Conservation (phyloP, 2,329 filamentous ascomycete genomes). For the Ophiostoma sp. region DNA sequence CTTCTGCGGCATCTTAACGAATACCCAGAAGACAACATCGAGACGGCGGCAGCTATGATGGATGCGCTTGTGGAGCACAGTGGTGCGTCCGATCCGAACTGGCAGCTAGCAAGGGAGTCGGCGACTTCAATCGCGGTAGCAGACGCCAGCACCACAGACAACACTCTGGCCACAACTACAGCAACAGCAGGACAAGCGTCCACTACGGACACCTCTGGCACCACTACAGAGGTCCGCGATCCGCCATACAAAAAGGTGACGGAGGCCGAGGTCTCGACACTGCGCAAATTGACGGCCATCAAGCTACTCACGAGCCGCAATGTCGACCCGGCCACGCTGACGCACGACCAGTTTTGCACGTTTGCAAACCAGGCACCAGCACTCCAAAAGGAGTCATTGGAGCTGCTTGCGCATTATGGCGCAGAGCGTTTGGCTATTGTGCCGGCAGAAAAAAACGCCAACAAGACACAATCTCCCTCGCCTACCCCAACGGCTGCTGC, state of each 20-base stretch:
- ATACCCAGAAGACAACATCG: background rate
- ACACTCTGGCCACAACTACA: background rate
- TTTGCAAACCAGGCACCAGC: conserved; percentile 61
- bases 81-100: background rate
- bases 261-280: conserved; percentile 24
- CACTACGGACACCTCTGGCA: background rate
- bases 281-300: conserved; percentile 36
- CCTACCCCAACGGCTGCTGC: background rate
- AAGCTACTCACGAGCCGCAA: conserved; percentile 48
- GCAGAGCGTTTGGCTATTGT: conserved; percentile 59
- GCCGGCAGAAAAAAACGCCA: conserved; percentile 47
- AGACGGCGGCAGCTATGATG: conserved; percentile 18
- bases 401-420: conserved; percentile 58
- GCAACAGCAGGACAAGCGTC: background rate
- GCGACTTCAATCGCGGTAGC: background rate
- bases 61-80: conserved; percentile 19
- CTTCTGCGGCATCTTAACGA: conserved; percentile 25
- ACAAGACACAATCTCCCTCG: conserved; percentile 33
- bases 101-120: conserved; percentile 12
- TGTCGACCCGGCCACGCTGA: conserved; percentile 55
- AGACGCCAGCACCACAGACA: background rate
- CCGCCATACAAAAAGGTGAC: conserved; percentile 25
- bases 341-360: conserved; percentile 57
- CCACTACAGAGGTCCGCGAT: background rate
- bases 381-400: conserved; percentile 55